Percentiles rank a stretch among this genome's conserved stretches.
phyloP scores from a whole-genome alignment of 2,329 filamentous ascomycete genomes.

The Talaromyces sp. region DNA sequence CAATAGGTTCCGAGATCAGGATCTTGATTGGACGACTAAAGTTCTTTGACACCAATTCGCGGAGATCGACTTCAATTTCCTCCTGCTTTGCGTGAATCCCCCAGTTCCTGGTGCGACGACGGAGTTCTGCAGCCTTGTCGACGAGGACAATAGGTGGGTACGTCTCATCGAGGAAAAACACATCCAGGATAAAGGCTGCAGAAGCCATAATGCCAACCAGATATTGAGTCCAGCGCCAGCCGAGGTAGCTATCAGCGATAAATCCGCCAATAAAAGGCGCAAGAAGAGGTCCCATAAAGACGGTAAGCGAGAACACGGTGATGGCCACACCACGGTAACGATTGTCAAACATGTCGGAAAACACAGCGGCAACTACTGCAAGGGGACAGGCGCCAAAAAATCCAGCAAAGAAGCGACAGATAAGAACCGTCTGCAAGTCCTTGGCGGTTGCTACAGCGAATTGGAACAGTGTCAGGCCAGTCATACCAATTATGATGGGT shows the following conservation, averaged over 20 bases:
- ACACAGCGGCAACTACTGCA: constrained; percentile 53
- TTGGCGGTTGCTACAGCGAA: constrained; percentile 49
- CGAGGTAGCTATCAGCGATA: constrained; percentile 48
- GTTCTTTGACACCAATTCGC: constrained; percentile 50
- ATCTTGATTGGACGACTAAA: constrained; percentile 47
- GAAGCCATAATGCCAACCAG: constrained; percentile 57
- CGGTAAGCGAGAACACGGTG: constrained; percentile 51
- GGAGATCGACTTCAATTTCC: constrained; percentile 52
- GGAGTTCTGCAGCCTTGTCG: constrained; percentile 52
- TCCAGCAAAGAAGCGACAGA: constrained; percentile 52
- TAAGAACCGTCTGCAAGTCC: constrained; percentile 52
- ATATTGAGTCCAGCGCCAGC: constrained; percentile 56
- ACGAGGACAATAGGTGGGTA: constrained; percentile 58
- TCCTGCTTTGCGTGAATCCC: constrained; percentile 59
- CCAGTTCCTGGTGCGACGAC: constrained; percentile 57
- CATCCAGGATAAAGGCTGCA: constrained; percentile 44
- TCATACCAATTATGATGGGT: constrained; percentile 48
- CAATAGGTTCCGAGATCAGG: constrained; percentile 44
- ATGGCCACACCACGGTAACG: constrained; percentile 43
- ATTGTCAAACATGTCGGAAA: constrained; percentile 56
- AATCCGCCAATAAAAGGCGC: constrained; percentile 56
- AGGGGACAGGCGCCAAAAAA: constrained; percentile 54
- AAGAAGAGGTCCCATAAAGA: constrained; percentile 52
- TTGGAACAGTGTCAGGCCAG: constrained; percentile 51
- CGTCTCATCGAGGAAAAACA: constrained; percentile 55